Evolutionary conservation across 768 basidiomycete species (phyloP), one percentile per base, ranked within the genome.

Genomic region (Boletus patriciae): DNA sequence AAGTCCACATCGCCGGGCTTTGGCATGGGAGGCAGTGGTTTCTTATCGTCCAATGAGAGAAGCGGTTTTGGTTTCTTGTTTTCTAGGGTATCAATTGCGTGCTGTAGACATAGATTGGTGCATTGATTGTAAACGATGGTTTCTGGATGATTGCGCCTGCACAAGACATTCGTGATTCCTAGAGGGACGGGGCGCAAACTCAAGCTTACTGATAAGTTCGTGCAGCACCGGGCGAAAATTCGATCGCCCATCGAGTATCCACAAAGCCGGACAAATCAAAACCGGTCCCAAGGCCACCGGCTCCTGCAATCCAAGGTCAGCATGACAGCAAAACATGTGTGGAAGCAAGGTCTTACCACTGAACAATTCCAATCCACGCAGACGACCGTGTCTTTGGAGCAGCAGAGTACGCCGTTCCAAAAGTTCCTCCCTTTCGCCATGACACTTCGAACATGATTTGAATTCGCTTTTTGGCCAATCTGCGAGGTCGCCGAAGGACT

Each of bases 281-380:
- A 2, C 90, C 89, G 36, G 83, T 80, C 4, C 87, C 85, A 7
- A 92, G 77, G 3, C 89, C 89, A 49, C 89, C 89, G 37, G 87
- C 89, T 67, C 88, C 88, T 90, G 55, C 16, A 44, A 52, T 47
- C 9, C 31, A 31, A 33, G 3, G 42, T 64, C 9, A 46, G 25
- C 41, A 42, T 25, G 16, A 45, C 33, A 25, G 19, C 19, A 45
- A 23, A 36, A 33, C 19, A 15, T 21, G 53, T 16, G 25, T 36
- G 15, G 29, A 38, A 43, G 18, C 23, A 25, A 58, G 51, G 31
- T 60, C 73, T 51, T 64, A 87, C 87, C 89, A 66, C 81, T 78
- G 62, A 90, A 91, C 6, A 91, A 72, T 64, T 91, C 89, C 54
- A 91, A 58, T 2, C 83, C 84, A 51, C 77, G 73, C 21, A 90